These are phyloP conservation scores for Allium cepa DNA, from an alignment of 106 monocot genomes.

Conservation along the genomic window DNA sequence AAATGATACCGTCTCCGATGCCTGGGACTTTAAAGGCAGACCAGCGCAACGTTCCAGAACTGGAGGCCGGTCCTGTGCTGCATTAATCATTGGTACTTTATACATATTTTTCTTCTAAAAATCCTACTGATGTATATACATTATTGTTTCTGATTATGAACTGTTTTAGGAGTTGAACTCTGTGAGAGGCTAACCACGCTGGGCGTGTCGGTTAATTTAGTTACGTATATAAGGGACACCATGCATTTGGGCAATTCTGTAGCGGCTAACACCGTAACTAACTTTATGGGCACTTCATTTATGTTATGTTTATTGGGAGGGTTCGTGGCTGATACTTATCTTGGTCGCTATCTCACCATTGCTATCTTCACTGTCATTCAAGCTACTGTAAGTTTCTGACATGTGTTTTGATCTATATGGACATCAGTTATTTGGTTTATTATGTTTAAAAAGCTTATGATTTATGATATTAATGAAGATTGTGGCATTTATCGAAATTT, in stretches of 20 bases:
- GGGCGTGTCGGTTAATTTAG: constrained; percentile 51
- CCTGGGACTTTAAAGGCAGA: constrained; percentile 66
- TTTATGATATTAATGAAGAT: too few relatives aligned
- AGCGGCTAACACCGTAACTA: constrained; percentile 22
- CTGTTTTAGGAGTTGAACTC: constrained; percentile 35
- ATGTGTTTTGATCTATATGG: too few relatives aligned
- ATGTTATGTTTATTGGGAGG: constrained; percentile 60
- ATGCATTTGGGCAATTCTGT: constrained; percentile 68
- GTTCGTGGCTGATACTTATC: constrained; percentile 39
- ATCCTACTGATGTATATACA: not conserved
- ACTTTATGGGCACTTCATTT: constrained; percentile 51
- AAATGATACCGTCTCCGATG: constrained; percentile 18
- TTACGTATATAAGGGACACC: constrained; percentile 55
- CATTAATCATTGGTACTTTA: constrained; percentile 44
- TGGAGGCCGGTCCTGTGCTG: constrained; percentile 59
- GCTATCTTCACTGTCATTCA: constrained; percentile 58
- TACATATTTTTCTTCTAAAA: not conserved
- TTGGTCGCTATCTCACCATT: constrained; percentile 49
- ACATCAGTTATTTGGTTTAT: not conserved
- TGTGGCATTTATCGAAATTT: too few relatives aligned
- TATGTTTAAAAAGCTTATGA: too few relatives aligned
- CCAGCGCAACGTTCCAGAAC: constrained; percentile 40
- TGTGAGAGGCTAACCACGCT: constrained; percentile 62
- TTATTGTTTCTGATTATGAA: not conserved
- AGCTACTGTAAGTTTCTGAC: constrained; percentile 19